Percentiles rank a stretch among this genome's conserved stretches.
Conservation (phyloP, 345 rosid genomes). For the Clausena lansium region DNA sequence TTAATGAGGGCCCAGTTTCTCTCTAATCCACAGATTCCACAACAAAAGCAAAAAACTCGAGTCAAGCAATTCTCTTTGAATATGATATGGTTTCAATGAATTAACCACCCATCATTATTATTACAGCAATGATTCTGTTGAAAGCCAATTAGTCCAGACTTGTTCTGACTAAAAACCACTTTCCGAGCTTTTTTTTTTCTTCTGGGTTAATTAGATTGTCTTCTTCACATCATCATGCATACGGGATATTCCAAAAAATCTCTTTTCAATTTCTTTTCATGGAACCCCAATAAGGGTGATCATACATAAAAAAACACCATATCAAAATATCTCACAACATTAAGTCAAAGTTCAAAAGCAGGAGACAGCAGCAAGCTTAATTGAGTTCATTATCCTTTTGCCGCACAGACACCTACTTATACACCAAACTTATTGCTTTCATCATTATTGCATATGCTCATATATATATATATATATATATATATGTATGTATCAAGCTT, state of each 20-base stretch:
- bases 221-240: not conserved
- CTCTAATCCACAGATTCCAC: not conserved
- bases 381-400: constrained; percentile 9
- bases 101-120: not conserved
- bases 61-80: not conserved
- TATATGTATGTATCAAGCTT: too few species aligned
- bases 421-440: not conserved
- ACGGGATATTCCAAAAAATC: not conserved
- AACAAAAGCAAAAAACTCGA: not conserved
- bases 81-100: not conserved
- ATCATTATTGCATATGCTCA: constrained; percentile 14
- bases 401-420: constrained; percentile 29
- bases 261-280: not conserved
- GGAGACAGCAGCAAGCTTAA: constrained; percentile 17
- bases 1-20: not conserved
- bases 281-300: not conserved
- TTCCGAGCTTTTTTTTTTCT: not conserved
- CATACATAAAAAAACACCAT: not conserved
- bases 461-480: too few species aligned
- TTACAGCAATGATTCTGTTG: constrained; percentile 1
- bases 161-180: not conserved
- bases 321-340: too few species aligned
- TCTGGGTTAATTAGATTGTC: not conserved
- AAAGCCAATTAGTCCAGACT: not conserved
- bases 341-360: constrained; percentile 2